Evolutionary conservation across 2,329 filamentous ascomycete species (phyloP).

Genomic region (Alternaria solani): DNA sequence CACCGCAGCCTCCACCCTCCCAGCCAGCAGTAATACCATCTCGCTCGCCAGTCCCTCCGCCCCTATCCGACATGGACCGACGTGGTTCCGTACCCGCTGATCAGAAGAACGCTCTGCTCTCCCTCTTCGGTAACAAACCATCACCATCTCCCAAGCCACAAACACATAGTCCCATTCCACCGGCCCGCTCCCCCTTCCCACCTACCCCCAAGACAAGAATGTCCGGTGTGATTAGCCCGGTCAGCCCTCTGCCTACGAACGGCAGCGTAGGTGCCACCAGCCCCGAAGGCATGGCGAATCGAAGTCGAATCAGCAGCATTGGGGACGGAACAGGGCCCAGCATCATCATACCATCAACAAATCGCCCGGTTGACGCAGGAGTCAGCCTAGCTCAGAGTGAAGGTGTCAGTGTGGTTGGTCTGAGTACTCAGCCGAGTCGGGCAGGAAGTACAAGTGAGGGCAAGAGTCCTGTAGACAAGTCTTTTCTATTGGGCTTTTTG

Average conservation of each 20-base stretch:
- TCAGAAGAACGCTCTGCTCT: conserved; percentile 48
- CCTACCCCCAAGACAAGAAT: conserved; percentile 41
- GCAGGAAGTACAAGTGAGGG: conserved; percentile 24
- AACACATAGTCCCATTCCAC: conserved; percentile 30
- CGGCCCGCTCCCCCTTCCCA: conserved; percentile 31
- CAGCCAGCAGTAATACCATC: conserved; percentile 14
- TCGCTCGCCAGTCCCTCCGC: conserved; percentile 17
- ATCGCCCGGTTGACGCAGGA: conserved; percentile 14
- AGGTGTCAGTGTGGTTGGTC: conserved; percentile 6
- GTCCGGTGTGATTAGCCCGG: conserved; percentile 50
- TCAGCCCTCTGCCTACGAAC: conserved; percentile 47
- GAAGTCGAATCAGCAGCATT: conserved; percentile 48
- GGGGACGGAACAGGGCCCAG: conserved; percentile 33
- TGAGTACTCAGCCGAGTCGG: conserved; percentile 1
- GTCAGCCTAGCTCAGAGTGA: conserved; percentile 1
- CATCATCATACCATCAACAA: conserved; percentile 31
- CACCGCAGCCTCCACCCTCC: conserved; percentile 22
- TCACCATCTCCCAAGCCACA: conserved; percentile 20
- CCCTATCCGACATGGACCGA: conserved; percentile 30
- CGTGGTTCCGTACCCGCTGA: conserved; percentile 39
- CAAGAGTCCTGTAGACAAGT: conserved; percentile 70
- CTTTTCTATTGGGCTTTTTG: conserved; percentile 78
- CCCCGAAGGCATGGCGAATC: conserved; percentile 37
- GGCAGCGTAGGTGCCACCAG: conserved; percentile 32
- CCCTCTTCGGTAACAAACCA: conserved; percentile 43